A percentile compares a stretch with the other conserved stretches of the same genome.
Evolutionary conservation across 495 filamentous ascomycete genomes (phyloP).

Genomic region (Rusavskia elegans): DNA sequence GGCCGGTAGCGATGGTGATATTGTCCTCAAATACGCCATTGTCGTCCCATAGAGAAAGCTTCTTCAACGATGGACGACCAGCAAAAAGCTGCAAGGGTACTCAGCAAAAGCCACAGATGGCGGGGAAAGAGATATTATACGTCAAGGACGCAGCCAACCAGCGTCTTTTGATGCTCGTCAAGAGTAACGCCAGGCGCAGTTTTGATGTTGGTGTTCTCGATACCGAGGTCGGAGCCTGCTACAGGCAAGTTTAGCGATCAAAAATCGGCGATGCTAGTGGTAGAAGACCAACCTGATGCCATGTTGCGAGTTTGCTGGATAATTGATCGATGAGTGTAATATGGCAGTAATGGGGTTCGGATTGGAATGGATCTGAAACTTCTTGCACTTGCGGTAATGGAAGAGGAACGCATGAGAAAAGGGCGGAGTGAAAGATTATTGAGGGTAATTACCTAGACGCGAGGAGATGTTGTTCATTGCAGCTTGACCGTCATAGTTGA

Average conservation of each 20-base stretch:
- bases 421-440: neutral
- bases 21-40: conserved; percentile 34
- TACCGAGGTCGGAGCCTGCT: conserved; percentile 8
- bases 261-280: neutral
- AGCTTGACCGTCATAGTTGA: neutral
- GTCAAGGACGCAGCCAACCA: conserved; percentile 41
- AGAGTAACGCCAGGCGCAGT: conserved; percentile 30
- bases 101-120: neutral
- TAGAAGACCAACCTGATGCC: conserved; percentile 7
- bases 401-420: conserved; percentile 9
- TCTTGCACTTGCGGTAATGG: neutral
- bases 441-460: no score
- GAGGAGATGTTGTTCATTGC: no score
- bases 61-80: conserved; percentile 35
- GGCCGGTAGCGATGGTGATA: conserved; percentile 33
- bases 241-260: neutral
- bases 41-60: conserved; percentile 37
- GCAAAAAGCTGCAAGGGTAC: conserved; percentile 31
- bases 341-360: neutral
- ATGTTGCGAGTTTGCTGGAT: conserved; percentile 6
- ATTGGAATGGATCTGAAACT: neutral
- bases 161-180: conserved; percentile 25
- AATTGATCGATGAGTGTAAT: neutral
- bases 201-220: conserved; percentile 34
- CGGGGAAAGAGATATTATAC: conserved; percentile 11